Evolutionary conservation across 1,139 yeast genomes (phyloP).

Genomic region (Meyerozyma smithsonii): DNA sequence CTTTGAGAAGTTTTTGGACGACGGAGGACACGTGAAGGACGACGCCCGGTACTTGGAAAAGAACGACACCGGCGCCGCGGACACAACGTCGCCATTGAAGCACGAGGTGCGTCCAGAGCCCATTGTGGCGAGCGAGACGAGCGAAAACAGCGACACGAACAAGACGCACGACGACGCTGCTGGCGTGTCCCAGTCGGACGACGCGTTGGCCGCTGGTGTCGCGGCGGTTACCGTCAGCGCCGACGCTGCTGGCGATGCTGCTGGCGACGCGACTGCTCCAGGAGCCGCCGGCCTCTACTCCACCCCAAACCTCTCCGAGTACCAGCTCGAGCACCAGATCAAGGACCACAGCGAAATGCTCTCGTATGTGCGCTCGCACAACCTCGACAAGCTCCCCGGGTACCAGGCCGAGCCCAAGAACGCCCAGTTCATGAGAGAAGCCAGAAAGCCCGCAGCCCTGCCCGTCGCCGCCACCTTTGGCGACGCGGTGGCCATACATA

Average conservation of each 20-base stretch:
- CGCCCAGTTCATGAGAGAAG: neutral
- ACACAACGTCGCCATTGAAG: neutral
- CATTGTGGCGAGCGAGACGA: neutral
- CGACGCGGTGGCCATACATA: constrained; percentile 4
- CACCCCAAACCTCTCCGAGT: constrained; percentile 46
- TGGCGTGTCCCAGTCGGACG: neutral
- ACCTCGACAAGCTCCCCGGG: constrained; percentile 13
- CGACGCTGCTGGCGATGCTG: too few relatives aligned
- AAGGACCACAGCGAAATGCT: constrained; percentile 34
- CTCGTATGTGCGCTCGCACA: constrained; percentile 31
- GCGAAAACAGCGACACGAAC: neutral
- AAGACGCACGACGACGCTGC: neutral
- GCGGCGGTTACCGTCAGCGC: neutral
- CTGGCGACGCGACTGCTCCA: too few relatives aligned
- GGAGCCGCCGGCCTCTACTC: constrained; percentile 19
- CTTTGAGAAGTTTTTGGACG: constrained; percentile 48
- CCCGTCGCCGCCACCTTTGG: neutral
- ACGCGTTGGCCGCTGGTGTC: neutral
- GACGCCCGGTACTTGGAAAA: constrained; percentile 29
- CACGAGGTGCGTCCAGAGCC: too few relatives aligned
- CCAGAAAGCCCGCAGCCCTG: neutral
- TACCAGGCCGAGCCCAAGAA: neutral
- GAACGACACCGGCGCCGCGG: neutral
- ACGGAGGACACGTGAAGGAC: constrained; percentile 46
- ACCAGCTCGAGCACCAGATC: constrained; percentile 40